Base-by-base conservation (phyloP, 192 early-diverging fungal species). In the Entomortierella parvispora region DNA sequence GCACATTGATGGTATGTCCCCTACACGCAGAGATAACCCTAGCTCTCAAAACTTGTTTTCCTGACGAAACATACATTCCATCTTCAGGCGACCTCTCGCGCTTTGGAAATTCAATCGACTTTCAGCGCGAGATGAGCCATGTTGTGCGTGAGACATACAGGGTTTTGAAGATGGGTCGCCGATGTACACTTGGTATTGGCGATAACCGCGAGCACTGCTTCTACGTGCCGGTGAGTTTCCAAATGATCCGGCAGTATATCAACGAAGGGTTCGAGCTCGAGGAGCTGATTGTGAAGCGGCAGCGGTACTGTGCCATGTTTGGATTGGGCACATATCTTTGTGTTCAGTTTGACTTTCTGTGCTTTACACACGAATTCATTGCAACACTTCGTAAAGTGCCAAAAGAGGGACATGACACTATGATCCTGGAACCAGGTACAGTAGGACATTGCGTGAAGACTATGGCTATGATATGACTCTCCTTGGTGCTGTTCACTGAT, bases 331-430 rank as follows among this genome's bases (percentile, higher is more conserved):
- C 92, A 4, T 96, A 92, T 59, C 80, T 97, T 40, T 96, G 92
- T 71, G 92, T 91, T 14, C 90, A 92, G 68, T 96, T 91, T 67
- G 93, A 97, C 58, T 96, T 97, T 66, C 79, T 97, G 60, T 93
- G 94, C 81, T 96, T 97, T 63, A 95, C 94, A 11, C 96, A 97
- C 78, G 96, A 97, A 79, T 97, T 93, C 44, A 90, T 97, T 59
- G 92, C 91, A 6, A 91, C 93, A 0, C 82, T 97, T 47, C 85
- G 89, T 20, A 95, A 95, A 62, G 82, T 91, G 2, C 86, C 88
- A 14, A 75, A 75, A 43, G 64, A 81, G 8, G 58, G 81, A 15
- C 69, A 85, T 47, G 85, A 91, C 37, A 65, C 43, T 29, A 88
- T 90, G 86, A 57, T 82, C 23, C 62, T 90, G 2, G 62, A 50